Evolutionary conservation across 768 basidiomycete species (phyloP), one percentile per base, ranked within the genome.

Genomic region (Hypholoma sublateritium): DNA sequence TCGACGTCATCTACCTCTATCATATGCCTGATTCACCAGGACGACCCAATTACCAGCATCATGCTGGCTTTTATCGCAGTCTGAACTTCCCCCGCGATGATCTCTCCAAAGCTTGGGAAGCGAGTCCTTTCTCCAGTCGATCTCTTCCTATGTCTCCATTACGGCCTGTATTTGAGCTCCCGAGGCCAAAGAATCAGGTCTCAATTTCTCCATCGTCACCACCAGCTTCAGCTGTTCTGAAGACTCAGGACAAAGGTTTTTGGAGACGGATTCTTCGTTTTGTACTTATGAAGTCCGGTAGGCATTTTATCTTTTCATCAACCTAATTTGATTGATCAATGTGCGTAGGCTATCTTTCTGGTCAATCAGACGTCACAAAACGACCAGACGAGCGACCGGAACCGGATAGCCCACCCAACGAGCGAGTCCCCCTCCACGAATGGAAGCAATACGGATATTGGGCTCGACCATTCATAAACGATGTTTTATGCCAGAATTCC

Each of bases 381-480:
- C 22, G 13, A 47, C 22, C 6, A 47, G 16, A 25, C 0, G 14
- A 16, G 16, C 19, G 12, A 47, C 46, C 46, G 46, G 22, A 14
- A 24, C 45, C 46, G 4, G 58, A 59, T 34, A 53, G 57, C 47
- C 51, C 34, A 17, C 54, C 22, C 24, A 50, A 17, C 16, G 55
- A 62, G 22, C 64, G 62, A 22, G 67, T 71, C 4, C 56, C 65
- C 22, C 59, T 62, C 0, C 60, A 68, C 34, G 82, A 81, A 37
- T 86, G 82, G 81, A 80, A 81, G 60, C 76, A 77, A 37, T 84
- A 79, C 64, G 83, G 79, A 1, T 78, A 81, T 53, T 84, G 78
- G 71, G 80, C 83, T 5, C 74, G 76, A 34, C 84, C 83, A 11
- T 61, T 59, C 16, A 58, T 81, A 8, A 74, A 76, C 44, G 67